Conservation (phyloP, 2,329 filamentous ascomycete species). For the Cryphonectria nitschkei region DNA sequence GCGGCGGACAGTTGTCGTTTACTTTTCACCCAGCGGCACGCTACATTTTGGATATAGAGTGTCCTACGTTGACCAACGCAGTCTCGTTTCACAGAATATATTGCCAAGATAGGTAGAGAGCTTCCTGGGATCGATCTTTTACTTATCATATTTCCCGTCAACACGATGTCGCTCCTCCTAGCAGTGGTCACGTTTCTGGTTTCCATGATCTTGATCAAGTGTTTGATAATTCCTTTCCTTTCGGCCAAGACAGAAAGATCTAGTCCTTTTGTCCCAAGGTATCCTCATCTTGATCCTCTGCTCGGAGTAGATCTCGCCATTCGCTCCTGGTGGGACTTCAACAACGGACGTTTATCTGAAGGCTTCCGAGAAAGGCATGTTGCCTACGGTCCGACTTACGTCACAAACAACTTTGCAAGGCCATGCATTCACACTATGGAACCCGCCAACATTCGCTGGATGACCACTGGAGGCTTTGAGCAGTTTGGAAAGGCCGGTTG, state of each 20-base stretch:
- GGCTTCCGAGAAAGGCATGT: slow-evolving; percentile 18
- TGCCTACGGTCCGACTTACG: slow-evolving; percentile 19
- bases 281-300: slow-evolving; percentile 20
- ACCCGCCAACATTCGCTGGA: slow-evolving; percentile 23
- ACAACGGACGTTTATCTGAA: slow-evolving; percentile 18
- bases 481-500: slow-evolving; percentile 24
- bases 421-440: slow-evolving; percentile 25
- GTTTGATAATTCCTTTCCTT: background rate
- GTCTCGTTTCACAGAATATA: background rate
- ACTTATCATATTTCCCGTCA: background rate
- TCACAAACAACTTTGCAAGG: background rate
- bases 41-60: background rate
- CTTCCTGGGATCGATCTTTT: no score
- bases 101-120: background rate
- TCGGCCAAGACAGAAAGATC: background rate
- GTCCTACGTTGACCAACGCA: background rate
- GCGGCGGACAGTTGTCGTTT: background rate
- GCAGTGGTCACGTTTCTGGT: background rate
- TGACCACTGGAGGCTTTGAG: slow-evolving; percentile 11
- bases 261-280: background rate
- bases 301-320: slow-evolving; percentile 14
- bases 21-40: background rate
- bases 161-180: background rate
- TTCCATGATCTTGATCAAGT: background rate
- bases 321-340: slow-evolving; percentile 20